Percentiles rank a stretch among this genome's conserved stretches.
Conservation (phyloP, 2,329 filamentous ascomycete genomes). For the Colletotrichum somersetense region DNA sequence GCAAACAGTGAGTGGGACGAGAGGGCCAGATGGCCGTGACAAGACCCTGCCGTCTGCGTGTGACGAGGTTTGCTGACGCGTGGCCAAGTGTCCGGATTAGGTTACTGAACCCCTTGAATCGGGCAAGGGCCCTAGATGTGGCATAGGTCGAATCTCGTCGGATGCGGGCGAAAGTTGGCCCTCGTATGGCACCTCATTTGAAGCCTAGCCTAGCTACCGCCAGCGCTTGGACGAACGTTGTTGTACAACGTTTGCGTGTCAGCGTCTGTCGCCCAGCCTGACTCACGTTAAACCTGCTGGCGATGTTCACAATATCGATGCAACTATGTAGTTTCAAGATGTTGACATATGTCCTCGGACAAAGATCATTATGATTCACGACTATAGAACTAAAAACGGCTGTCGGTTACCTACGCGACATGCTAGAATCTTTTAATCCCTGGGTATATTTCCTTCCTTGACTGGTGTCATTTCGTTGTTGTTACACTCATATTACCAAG, state of each 20-base stretch:
- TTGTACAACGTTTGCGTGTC: neutral
- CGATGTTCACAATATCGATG: neutral
- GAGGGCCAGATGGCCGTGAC: constrained; percentile 38
- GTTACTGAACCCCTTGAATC: constrained; percentile 20
- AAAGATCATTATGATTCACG: neutral
- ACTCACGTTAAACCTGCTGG: neutral
- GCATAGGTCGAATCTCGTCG: neutral
- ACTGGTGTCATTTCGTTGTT: neutral
- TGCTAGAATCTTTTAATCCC: constrained; percentile 10
- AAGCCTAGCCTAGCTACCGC: neutral
- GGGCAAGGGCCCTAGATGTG: neutral
- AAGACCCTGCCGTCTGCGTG: constrained; percentile 4
- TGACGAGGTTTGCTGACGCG: constrained; percentile 28
- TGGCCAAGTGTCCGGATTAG: constrained; percentile 38
- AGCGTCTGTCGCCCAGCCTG: neutral
- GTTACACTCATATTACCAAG: constrained; percentile 30
- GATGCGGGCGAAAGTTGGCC: neutral
- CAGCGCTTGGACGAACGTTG: too few species aligned
- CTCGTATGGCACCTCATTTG: neutral
- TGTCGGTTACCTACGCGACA: neutral
- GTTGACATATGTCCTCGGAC: too few species aligned
- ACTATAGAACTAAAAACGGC: constrained; percentile 10
- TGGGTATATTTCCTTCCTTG: constrained; percentile 36
- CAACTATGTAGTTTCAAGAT: neutral
- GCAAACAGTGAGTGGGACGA: constrained; percentile 46